A percentile compares a stretch with the other conserved stretches of the same genome.
Conservation (phyloP, 352 stramenopile genomes). For the Halophytophthora polymorphica region DNA sequence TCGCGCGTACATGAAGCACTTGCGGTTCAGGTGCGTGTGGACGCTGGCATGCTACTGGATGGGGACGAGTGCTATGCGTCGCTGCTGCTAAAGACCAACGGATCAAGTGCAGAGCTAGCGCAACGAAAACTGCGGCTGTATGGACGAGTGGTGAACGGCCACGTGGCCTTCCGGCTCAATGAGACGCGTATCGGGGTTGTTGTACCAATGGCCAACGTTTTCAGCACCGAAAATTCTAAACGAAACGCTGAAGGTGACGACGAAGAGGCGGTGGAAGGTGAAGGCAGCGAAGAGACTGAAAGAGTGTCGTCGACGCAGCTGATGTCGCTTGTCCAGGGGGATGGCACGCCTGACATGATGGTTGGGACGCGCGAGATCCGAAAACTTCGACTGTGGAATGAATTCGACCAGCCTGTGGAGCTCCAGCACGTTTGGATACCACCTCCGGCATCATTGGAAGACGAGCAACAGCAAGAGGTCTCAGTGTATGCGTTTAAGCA, state of each 20-base stretch:
- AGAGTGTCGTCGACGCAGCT: slow-evolving; percentile 6
- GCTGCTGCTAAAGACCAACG: slow-evolving; percentile 41
- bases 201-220: slow-evolving; percentile 21
- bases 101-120: slow-evolving; percentile 16
- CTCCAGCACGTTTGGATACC: slow-evolving; percentile 41
- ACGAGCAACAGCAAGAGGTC: slow-evolving; percentile 19
- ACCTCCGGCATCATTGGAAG: background rate
- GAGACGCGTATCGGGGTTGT: slow-evolving; percentile 32
- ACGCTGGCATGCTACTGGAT: slow-evolving; percentile 4
- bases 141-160: slow-evolving; percentile 22
- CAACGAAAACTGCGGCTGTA: slow-evolving; percentile 27
- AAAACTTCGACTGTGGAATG: slow-evolving; percentile 30
- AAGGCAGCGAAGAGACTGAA: slow-evolving; percentile 1
- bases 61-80: slow-evolving; percentile 19
- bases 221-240: background rate
- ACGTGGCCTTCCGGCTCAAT: slow-evolving; percentile 26
- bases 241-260: background rate
- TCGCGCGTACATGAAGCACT: slow-evolving; percentile 34
- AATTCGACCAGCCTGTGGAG: slow-evolving; percentile 40
- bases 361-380: slow-evolving; percentile 16
- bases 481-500: slow-evolving; percentile 30
- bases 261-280: slow-evolving; percentile 4
- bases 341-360: slow-evolving; percentile 13
- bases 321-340: slow-evolving; percentile 15
- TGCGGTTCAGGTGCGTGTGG: slow-evolving; percentile 23